Evolutionary conservation across 306 rosid genomes (phyloP).

Genomic region (Quercus dentata): DNA sequence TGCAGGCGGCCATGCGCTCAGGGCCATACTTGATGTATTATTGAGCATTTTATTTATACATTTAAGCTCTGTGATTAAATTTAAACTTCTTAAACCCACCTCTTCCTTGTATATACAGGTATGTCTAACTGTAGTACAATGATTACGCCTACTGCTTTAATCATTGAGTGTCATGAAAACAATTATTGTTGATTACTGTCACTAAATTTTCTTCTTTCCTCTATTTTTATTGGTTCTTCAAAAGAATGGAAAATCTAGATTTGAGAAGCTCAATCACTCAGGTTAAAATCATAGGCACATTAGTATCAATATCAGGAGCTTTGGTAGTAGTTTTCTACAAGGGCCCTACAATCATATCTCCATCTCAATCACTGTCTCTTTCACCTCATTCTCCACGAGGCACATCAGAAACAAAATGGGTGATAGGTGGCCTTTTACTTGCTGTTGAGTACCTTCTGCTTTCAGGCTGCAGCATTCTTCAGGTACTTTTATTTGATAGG

Average conservation of each 20-base stretch:
- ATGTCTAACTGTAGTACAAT: too few species aligned
- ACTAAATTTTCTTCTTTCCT: background rate
- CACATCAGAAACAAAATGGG: constrained; percentile 39
- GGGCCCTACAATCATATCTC: constrained; percentile 34
- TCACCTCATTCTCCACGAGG: background rate
- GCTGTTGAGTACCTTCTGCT: constrained; percentile 20
- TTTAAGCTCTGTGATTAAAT: too few species aligned
- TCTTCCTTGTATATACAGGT: too few species aligned
- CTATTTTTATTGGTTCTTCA: background rate
- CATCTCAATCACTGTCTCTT: constrained; percentile 5
- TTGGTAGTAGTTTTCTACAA: constrained; percentile 43
- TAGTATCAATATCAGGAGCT: constrained; percentile 53
- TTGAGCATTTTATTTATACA: too few species aligned
- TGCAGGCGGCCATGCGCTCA: too few species aligned
- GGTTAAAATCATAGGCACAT: constrained; percentile 49
- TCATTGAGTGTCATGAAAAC: background rate
- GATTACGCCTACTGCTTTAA: background rate
- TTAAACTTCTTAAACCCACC: too few species aligned
- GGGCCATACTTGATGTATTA: too few species aligned
- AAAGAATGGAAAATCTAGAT: constrained; percentile 54
- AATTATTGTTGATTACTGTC: background rate
- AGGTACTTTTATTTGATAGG: constrained; percentile 18
- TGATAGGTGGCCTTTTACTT: constrained; percentile 44
- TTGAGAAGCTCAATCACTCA: constrained; percentile 39
- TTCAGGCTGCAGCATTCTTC: constrained; percentile 46